phyloP scores from a whole-genome alignment of 163 green algal genomes.

The Chloromonas sp. region DNA sequence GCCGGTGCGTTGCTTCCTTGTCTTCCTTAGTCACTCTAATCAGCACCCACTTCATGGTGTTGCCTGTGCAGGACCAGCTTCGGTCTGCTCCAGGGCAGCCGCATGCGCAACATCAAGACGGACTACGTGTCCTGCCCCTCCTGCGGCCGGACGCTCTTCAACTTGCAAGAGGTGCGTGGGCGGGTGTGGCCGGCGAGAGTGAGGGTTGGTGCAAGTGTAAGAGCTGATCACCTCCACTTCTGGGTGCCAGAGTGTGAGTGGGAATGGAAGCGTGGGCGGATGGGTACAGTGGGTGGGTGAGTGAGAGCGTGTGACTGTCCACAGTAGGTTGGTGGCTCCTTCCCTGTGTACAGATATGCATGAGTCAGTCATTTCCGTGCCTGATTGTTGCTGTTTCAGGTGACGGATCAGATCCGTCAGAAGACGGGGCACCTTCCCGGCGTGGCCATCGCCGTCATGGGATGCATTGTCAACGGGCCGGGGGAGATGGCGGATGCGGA shows the following conservation, averaged over 20 bases:
- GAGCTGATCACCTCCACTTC: too few relatives aligned
- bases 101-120: constrained; percentile 99
- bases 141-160: constrained; percentile 97
- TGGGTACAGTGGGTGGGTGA: too few relatives aligned
- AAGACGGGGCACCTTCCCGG: constrained; percentile 93
- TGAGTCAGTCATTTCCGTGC: too few relatives aligned
- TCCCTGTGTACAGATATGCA: too few relatives aligned
- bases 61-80: constrained; percentile 73
- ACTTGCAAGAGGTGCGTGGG: constrained; percentile 79
- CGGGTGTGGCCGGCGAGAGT: background rate
- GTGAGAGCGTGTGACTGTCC: too few relatives aligned
- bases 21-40: too few relatives aligned
- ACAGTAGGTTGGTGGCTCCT: too few relatives aligned
- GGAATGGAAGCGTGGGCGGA: too few relatives aligned
- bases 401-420: constrained; percentile 89
- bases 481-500: constrained; percentile 99
- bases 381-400: constrained; percentile 22
- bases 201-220: background rate
- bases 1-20: too few relatives aligned
- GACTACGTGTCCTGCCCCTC: constrained; percentile 97
- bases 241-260: too few relatives aligned
- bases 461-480: constrained; percentile 97
- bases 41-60: too few relatives aligned
- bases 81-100: constrained; percentile 90
- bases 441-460: constrained; percentile 98